Conservation (phyloP, 2,329 filamentous ascomycete genomes). For the Ophiostoma tasmaniense region DNA sequence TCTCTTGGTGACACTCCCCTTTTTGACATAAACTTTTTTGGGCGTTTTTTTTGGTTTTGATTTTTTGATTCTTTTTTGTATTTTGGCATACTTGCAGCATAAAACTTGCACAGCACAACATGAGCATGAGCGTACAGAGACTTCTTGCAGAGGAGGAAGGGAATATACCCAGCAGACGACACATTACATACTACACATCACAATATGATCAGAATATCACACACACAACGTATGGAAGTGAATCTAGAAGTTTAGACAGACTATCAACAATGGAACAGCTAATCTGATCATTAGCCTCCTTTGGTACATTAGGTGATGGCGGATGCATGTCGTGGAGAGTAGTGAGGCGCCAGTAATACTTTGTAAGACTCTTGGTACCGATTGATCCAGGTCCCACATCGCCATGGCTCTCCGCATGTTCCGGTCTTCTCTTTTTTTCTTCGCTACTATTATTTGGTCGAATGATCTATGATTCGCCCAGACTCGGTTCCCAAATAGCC, state of each 20-base stretch:
- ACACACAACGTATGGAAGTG: too few species aligned
- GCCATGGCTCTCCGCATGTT: not conserved
- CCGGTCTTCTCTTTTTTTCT: not conserved
- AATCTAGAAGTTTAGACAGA: not conserved
- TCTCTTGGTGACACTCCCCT: not conserved
- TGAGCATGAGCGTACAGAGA: not conserved
- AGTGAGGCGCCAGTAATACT: not conserved
- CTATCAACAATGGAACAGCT: not conserved
- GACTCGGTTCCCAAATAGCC: not conserved
- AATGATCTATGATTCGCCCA: not conserved
- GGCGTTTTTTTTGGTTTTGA: not conserved
- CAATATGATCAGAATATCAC: not conserved
- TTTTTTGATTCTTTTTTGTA: not conserved
- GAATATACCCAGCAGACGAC: slow-evolving; percentile 6
- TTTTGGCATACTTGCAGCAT: not conserved
- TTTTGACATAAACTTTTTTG: not conserved
- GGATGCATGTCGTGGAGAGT: not conserved
- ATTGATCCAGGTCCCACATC: not conserved
- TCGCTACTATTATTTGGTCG: not conserved
- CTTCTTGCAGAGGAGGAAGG: not conserved
- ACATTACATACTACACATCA: not conserved
- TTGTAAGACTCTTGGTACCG: not conserved
- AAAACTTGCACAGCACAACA: not conserved
- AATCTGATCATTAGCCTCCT: not conserved
- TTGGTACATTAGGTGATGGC: not conserved